Percentiles rank a stretch among this genome's conserved stretches.
These are phyloP conservation scores for Stereocaulon alpinum DNA, from an alignment of 495 filamentous ascomycete species.

Conservation along the genomic window DNA sequence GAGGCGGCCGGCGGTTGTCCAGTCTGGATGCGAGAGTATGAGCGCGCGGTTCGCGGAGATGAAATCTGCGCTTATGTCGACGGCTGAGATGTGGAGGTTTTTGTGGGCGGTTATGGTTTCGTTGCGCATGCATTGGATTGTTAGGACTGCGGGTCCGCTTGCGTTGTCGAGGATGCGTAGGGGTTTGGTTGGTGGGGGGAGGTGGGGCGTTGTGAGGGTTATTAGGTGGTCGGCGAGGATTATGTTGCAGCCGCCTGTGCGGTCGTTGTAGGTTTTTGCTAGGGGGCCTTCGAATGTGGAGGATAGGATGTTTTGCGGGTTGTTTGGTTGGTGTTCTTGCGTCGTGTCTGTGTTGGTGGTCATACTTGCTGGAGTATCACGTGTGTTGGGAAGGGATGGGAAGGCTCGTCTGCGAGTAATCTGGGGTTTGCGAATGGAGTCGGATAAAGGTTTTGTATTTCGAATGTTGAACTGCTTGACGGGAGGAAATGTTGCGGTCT, in stretches of 20 bases:
- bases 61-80: slow-evolving; percentile 12
- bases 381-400: neutral
- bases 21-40: neutral
- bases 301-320: neutral
- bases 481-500: neutral
- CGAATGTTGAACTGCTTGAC: neutral
- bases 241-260: slow-evolving; percentile 18
- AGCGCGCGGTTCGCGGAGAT: slow-evolving; percentile 5
- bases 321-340: neutral
- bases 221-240: slow-evolving; percentile 10
- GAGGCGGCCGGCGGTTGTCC: neutral
- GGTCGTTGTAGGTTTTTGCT: slow-evolving; percentile 16
- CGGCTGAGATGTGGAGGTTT: slow-evolving; percentile 9
- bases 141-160: slow-evolving; percentile 12
- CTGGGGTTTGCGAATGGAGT: neutral
- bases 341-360: neutral
- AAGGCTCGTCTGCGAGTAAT: neutral
- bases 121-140: neutral
- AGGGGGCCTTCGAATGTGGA: slow-evolving; percentile 4
- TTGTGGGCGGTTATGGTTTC: neutral
- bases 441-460: neutral
- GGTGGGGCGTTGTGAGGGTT: slow-evolving; percentile 1
- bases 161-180: slow-evolving; percentile 18
- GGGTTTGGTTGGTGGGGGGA: neutral
- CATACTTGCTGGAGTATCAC: neutral